Percentiles rank a stretch among this genome's conserved stretches.
phyloP scores from a whole-genome alignment of 805 yeast genomes.

The Komagataella pastoris region DNA sequence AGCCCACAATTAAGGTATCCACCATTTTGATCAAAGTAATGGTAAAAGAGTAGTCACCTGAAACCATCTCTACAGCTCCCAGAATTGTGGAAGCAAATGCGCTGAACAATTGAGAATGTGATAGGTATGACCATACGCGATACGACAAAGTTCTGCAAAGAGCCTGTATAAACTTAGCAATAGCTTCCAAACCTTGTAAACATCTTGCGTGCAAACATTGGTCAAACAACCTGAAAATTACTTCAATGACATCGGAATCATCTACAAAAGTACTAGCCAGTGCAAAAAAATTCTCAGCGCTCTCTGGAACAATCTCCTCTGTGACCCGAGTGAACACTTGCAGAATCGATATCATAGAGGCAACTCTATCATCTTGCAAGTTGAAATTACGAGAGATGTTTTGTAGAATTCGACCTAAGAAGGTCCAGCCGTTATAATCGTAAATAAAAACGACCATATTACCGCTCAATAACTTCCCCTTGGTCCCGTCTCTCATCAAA shows the following conservation, averaged over 20 bases:
- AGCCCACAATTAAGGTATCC: constrained; percentile 35
- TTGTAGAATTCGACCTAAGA: constrained; percentile 67
- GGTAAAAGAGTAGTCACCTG: constrained; percentile 55
- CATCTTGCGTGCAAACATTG: constrained; percentile 47
- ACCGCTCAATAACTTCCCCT: constrained; percentile 45
- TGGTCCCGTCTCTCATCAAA: constrained; percentile 38
- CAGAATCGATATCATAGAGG: constrained; percentile 10
- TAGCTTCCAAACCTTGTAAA: constrained; percentile 26
- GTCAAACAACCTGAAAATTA: constrained; percentile 55
- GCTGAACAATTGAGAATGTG: constrained; percentile 48
- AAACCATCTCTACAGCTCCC: constrained; percentile 61
- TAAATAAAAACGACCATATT: constrained; percentile 51
- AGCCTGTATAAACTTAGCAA: constrained; percentile 35
- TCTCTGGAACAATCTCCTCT: constrained; percentile 19
- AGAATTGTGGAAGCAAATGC: constrained; percentile 34
- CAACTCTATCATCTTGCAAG: constrained; percentile 11
- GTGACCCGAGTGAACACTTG: constrained; percentile 36
- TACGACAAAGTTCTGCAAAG: constrained; percentile 35
- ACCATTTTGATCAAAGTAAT: constrained; percentile 43
- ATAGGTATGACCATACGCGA: constrained; percentile 71
- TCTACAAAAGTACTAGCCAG: constrained; percentile 22
- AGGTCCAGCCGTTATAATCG: constrained; percentile 77
- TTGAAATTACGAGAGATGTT: constrained; percentile 33
- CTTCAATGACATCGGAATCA: constrained; percentile 26
- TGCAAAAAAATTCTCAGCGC: constrained; percentile 13